Base-by-base conservation (phyloP, 192 early-diverging fungal genomes). In the Rhizoclosmatium globosum region DNA sequence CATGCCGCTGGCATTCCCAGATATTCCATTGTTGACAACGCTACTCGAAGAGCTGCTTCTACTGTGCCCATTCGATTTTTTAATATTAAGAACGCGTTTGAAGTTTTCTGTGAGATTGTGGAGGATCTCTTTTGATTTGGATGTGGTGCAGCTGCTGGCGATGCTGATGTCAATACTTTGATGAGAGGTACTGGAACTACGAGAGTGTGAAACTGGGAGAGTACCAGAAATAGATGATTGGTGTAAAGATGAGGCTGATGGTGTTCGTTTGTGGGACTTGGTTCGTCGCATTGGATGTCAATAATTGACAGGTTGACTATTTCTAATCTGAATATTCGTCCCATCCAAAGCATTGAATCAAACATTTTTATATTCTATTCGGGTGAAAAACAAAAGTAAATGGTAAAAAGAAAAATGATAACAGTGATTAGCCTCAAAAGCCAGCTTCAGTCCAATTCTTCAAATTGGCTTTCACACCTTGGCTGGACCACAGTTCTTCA, bases 401-500 rank as follows among this genome's bases (percentile, higher is more conserved):
- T n/a, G 31, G 19, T 57, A 57, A 57, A 64, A 64, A 64, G 9
- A 64, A 11, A 64, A 64, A 64, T n/a, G 9, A 64, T n/a, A 64
- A n/a, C n/a, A 64, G 31, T 11, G 62, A 9, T 56, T 56, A 0
- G 19, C 53, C 53, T n/a, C 53, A 9, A 31, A 31, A 31, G 31
- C 31, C 31, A 31, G 31, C 31, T 31, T 31, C 31, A 31, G 31
- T 31, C 31, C 31, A 31, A 31, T 31, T 31, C 31, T 31, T 31
- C 31, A 31, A 31, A 31, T 31, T n/a, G 53, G 11, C 9, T n/a
- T 56, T 56, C 53, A 56, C 9, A n/a, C 53, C 53, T 15, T 45
- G 6, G 17, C 45, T 15, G 48, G 48, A 11, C 69, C 69, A 56
- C 69, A 71, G 31, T 71, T 71, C 15, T 71, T 48, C 13, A 71